Evolutionary conservation across 2,329 filamentous ascomycete genomes (phyloP).

Genomic region (Zymoseptoria ardabiliae): DNA sequence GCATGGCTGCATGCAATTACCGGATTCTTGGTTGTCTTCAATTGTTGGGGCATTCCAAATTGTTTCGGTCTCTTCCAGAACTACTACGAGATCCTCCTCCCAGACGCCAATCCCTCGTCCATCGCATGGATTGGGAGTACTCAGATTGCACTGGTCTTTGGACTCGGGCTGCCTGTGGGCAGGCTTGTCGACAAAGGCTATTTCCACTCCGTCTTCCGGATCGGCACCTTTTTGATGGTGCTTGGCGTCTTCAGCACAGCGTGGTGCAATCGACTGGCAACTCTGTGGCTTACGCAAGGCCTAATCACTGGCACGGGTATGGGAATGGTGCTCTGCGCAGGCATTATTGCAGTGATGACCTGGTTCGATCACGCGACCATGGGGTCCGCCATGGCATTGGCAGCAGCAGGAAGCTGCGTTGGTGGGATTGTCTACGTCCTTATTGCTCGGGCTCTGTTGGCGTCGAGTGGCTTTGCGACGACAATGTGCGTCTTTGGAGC

Average conservation of each 20-base stretch:
- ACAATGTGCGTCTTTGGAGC: conserved; percentile 23
- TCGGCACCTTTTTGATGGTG: conserved; percentile 25
- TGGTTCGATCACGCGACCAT: conserved; percentile 31
- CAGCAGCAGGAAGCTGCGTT: conserved; percentile 28
- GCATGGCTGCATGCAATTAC: conserved; percentile 22
- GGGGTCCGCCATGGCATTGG: conserved; percentile 29
- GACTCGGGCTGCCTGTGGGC: conserved; percentile 27
- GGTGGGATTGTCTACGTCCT: conserved; percentile 31
- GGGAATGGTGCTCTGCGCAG: conserved; percentile 29
- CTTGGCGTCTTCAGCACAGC: conserved; percentile 20
- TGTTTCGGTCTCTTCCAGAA: conserved; percentile 30
- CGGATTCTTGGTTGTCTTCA: conserved; percentile 21
- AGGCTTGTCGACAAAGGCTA: conserved; percentile 27
- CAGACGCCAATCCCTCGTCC: conserved; percentile 11
- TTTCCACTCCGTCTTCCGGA: conserved; percentile 26
- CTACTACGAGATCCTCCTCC: conserved; percentile 24
- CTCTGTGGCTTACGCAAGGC: conserved; percentile 29
- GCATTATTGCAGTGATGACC: conserved; percentile 26
- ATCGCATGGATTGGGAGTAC: conserved; percentile 33
- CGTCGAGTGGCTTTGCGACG: conserved; percentile 25
- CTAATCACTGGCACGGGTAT: conserved; percentile 28
- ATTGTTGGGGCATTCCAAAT: conserved; percentile 27
- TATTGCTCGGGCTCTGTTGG: conserved; percentile 27
- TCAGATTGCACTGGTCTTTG: conserved; percentile 30
- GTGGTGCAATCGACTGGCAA: conserved; percentile 20